phyloP scores from a whole-genome alignment of 2,329 filamentous ascomycete species.

The Rutstroemia sp. region DNA sequence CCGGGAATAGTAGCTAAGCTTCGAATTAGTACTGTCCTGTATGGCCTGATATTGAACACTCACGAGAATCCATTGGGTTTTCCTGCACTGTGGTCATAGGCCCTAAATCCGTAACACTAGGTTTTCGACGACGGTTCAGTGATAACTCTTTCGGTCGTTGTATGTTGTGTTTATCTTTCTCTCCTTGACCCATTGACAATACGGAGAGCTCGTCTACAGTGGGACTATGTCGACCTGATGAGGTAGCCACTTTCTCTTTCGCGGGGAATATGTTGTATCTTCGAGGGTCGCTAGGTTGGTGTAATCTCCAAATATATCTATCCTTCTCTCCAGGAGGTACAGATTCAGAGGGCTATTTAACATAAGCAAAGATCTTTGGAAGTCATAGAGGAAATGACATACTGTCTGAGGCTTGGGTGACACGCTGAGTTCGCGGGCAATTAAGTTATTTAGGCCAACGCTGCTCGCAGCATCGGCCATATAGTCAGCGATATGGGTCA shows the following conservation, averaged over 20 bases:
- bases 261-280: slow-evolving; percentile 57
- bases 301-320: slow-evolving; percentile 53
- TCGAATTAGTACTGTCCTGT: slow-evolving; percentile 8
- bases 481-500: slow-evolving; percentile 6
- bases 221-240: slow-evolving; percentile 37
- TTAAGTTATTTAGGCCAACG: slow-evolving; percentile 25
- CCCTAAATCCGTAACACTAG: slow-evolving; percentile 56
- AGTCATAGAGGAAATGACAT: slow-evolving; percentile 10
- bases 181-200: slow-evolving; percentile 32
- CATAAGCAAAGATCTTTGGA: slow-evolving; percentile 9
- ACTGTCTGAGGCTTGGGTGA: slow-evolving; percentile 34
- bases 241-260: slow-evolving; percentile 33
- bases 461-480: slow-evolving; percentile 4
- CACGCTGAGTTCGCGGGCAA: slow-evolving; percentile 4
- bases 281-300: slow-evolving; percentile 41
- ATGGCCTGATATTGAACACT: slow-evolving; percentile 27
- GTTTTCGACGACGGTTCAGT: slow-evolving; percentile 51
- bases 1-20: slow-evolving; percentile 57
- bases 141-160: slow-evolving; percentile 52
- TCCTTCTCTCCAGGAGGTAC: slow-evolving; percentile 31
- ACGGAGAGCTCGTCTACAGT: slow-evolving; percentile 36
- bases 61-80: slow-evolving; percentile 63
- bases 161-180: slow-evolving; percentile 28
- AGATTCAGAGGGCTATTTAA: slow-evolving; percentile 16
- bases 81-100: slow-evolving; percentile 65